Percentiles rank a stretch among this genome's conserved stretches.
These are phyloP conservation scores for Aspergillus fijiensis DNA, from an alignment of 2,329 filamentous ascomycete species.

Conservation along the genomic window DNA sequence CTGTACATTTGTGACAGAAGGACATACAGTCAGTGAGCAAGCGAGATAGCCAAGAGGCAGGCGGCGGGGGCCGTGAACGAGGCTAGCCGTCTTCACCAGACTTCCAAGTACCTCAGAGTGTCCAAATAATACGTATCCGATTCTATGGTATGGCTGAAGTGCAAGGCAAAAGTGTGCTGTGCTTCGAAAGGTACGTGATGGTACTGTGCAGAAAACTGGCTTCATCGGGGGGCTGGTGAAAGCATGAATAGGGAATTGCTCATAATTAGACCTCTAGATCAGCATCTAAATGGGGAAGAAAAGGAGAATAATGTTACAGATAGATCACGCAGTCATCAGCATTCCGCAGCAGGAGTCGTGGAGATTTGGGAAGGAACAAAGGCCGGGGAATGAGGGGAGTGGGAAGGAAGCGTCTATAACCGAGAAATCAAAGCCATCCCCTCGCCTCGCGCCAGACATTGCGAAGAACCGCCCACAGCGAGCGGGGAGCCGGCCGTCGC, in stretches of 20 bases:
- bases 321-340: not conserved
- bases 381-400: no score
- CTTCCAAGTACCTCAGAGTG: no score
- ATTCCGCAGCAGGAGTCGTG: not conserved
- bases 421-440: not conserved
- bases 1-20: no score
- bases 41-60: no score
- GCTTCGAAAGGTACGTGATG: no score
- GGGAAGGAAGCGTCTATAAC: not conserved
- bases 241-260: not conserved
- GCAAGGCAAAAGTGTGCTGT: no score
- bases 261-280: not conserved
- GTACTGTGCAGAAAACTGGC: not conserved
- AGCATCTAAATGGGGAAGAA: not conserved
- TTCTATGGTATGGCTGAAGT: no score
- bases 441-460: not conserved
- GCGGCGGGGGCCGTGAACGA: no score
- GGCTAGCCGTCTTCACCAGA: no score
- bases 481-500: slow-evolving; percentile 19
- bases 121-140: no score
- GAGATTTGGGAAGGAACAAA: no score
- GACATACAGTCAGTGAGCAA: no score
- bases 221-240: not conserved
- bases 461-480: slow-evolving; percentile 19
- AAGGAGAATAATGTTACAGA: not conserved